Conservation (phyloP, 192 early-diverging fungal genomes). For the Coemansia sp. region DNA sequence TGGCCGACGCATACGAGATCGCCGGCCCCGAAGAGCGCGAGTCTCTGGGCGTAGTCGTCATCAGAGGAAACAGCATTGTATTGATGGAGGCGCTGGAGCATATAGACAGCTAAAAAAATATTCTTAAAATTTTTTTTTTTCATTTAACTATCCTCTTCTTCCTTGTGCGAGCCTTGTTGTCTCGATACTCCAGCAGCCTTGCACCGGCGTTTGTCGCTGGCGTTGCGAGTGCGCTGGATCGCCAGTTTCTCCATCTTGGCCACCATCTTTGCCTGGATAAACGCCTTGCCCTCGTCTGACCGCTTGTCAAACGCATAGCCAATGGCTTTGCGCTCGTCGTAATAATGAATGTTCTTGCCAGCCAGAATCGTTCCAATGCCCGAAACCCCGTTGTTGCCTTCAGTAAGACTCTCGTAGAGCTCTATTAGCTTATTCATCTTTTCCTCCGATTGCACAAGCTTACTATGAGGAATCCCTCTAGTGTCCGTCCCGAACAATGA, state of each 20-base stretch:
- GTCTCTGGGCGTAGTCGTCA: slow-evolving; percentile 86
- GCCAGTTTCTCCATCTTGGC: not conserved
- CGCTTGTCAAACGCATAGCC: not conserved
- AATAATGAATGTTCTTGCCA: not conserved
- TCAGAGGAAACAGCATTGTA: slow-evolving; percentile 75
- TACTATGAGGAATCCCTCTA: not conserved
- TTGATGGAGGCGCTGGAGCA: slow-evolving; percentile 68
- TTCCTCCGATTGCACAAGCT: not conserved
- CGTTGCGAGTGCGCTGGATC: not conserved
- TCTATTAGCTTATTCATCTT: not conserved
- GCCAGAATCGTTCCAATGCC: not conserved
- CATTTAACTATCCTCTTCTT: not conserved
- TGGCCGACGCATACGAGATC: slow-evolving; percentile 89
- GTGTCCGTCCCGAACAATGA: not conserved
- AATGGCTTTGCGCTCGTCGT: not conserved
- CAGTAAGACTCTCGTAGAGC: not conserved
- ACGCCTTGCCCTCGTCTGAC: not conserved
- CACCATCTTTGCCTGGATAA: not conserved
- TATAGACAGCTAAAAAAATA: slow-evolving; percentile 41
- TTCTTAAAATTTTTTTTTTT: not conserved
- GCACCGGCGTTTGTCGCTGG: not conserved
- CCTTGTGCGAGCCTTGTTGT: no score
- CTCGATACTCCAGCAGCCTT: not conserved
- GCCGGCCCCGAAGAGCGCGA: slow-evolving; percentile 62
- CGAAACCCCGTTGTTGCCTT: not conserved